Base-by-base conservation (phyloP, 2,329 filamentous ascomycete genomes). In the Elsinoe perseae region DNA sequence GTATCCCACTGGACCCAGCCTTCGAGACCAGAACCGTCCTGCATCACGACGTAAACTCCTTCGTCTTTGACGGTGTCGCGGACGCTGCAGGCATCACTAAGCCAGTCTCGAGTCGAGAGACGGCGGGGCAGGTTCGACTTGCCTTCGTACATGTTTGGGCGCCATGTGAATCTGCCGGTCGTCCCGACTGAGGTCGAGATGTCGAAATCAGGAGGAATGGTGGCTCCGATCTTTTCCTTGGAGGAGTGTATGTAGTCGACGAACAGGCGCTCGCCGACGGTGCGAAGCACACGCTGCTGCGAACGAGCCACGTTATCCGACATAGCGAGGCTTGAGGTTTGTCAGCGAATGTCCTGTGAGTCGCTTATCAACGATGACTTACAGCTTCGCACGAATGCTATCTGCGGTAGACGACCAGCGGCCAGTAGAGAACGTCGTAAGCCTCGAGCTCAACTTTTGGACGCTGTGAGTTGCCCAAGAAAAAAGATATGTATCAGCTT, bases 1-100 rank as follows among this genome's bases (percentile, higher is more conserved):
- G 9, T 18, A 30, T 30, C 38, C 38, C 38, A 36, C 7, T 14
- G 40, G 2, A 56, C 36, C 53, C 53, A 56, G 7, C 53, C 53
- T 14, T 44, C 53, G 16, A 23, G 40, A n/a, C 48, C 48, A 14
- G 25, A 16, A 8, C 48, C 48, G 18, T 52, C 48, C 48, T 14
- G 2, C 28, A 52, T 34, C 2, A 28, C 25, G 9, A 52, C 48
- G 30, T 52, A 52, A 7, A 52, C 20, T 9, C 48, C 27, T n/a
- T 25, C 16, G n/a, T 34, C 20, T 16, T 28, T 38, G 32, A 32
- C 10, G 1, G 28, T 20, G 30, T 52, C 48, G 4, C 25, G 30
- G 3, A 25, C 32, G 14, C 28, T 52, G 25, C 25, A 38, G 6
- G 8, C 14, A 3, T 27, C 3, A 16, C 25, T 12, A n/a, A 16